Evolutionary conservation across 805 yeast genomes (phyloP), one percentile per base, ranked within the genome.

Genomic region (Zygotorulaspora sp.): DNA sequence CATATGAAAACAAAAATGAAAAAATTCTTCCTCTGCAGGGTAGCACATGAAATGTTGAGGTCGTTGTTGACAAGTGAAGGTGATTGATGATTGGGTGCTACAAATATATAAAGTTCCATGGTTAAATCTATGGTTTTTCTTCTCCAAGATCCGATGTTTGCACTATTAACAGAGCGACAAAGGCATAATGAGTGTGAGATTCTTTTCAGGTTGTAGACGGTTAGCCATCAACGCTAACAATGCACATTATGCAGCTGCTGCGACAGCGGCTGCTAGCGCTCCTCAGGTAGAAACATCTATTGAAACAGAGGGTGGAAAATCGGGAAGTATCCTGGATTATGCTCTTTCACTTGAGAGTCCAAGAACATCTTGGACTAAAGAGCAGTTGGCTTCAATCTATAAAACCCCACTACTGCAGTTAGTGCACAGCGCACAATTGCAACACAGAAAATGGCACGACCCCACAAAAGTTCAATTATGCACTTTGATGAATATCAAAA

Each of bases 401-500:
- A 52, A 78, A 39, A 71, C 83, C 1, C 89, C 92, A 0, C 61
- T 83, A 44, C 63, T 78, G 63, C 83, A 80, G 26, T 65, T 83
- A 29, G 68, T 77, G 7, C 70, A 67, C 53, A 64, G 66, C 25
- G 78, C 90, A 1, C 86, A 80, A 48, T 48, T 71, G 7, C 83
- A 80, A 41, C 90, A 83, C 55, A 62, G 88, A 27, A 69, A 66
- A 42, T 73, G 70, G 61, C 87, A 83, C 53, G 77, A 82, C 45
- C 85, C 88, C 1, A 51, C 67, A 0, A 78, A 81, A 53, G 80
- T 83, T 17, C 92, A 84, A 55, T 66, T 84, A 35, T 83, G 92
- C 61, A 81, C 90, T 2, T 66, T 83, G 48, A 68, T 83, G 65
- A 78, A 77, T 43, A 82, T 83, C 56, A 83, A 83, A 53, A 72